A percentile compares a stretch with the other conserved stretches of the same genome.
Conservation (phyloP, 78 protist genomes). For the Reticulomyxa filosa region DNA sequence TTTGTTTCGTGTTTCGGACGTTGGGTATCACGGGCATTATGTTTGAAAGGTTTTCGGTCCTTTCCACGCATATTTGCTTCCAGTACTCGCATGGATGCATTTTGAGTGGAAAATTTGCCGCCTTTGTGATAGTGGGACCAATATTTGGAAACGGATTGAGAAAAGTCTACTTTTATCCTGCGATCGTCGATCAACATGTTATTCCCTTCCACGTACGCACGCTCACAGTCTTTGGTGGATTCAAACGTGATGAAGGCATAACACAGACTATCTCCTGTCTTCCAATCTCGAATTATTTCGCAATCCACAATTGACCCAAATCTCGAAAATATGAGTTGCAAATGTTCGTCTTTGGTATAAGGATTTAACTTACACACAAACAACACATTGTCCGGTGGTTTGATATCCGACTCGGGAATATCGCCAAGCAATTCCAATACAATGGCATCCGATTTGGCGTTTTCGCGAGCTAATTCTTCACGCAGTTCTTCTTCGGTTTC, state of each 20-base stretch:
- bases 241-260: slow-evolving; percentile 89
- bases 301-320: slow-evolving; percentile 54
- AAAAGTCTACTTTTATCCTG: slow-evolving; percentile 83
- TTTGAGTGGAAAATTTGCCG: no score
- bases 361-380: slow-evolving; percentile 91
- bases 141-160: slow-evolving; percentile 42
- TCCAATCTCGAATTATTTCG: slow-evolving; percentile 50
- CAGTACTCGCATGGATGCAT: no score
- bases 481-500: no score
- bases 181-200: slow-evolving; percentile 87
- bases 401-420: slow-evolving; percentile 49
- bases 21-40: no score
- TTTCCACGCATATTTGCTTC: no score
- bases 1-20: no score
- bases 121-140: no score
- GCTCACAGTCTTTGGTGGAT: slow-evolving; percentile 8
- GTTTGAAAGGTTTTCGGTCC: no score
- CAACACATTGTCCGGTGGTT: slow-evolving; percentile 84
- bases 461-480: no score
- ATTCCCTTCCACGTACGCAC: slow-evolving; percentile 77
- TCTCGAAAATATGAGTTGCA: slow-evolving; percentile 60
- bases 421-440: slow-evolving; percentile 26
- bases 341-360: slow-evolving; percentile 28
- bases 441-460: background rate
- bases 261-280: slow-evolving; percentile 51